phyloP scores from a whole-genome alignment of 306 rosid genomes.

The Clitoria ternatea region DNA sequence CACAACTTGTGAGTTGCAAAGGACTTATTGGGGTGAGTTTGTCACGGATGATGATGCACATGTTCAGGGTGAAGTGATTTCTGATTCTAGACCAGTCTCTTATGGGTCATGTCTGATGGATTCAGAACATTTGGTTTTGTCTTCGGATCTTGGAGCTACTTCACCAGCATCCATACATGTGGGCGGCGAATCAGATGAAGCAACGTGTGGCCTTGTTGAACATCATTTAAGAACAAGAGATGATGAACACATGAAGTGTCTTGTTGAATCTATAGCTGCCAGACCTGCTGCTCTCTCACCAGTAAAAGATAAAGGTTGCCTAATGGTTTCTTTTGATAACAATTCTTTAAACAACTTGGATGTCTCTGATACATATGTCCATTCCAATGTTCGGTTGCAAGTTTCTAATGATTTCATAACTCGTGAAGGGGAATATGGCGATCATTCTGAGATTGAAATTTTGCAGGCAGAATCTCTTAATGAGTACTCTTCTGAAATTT shows the following conservation, averaged over 20 bases:
- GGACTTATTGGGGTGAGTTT: conserved; percentile 23
- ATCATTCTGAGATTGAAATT: conserved; percentile 27
- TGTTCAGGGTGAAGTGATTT: conserved; percentile 35
- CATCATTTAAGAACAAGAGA: conserved; percentile 29
- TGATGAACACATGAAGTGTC: conserved; percentile 31
- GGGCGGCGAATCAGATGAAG: conserved; percentile 35
- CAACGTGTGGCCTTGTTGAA: conserved; percentile 19
- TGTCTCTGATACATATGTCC: conserved; percentile 31
- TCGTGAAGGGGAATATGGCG: conserved; percentile 32
- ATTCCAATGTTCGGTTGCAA: conserved; percentile 30
- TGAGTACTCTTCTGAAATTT: conserved; percentile 34
- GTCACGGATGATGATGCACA: conserved; percentile 24
- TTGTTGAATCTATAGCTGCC: conserved; percentile 31
- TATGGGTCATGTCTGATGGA: conserved; percentile 34
- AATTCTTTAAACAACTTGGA: conserved; percentile 35
- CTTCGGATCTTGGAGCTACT: conserved; percentile 35
- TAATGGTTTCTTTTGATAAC: conserved; percentile 31
- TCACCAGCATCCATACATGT: conserved; percentile 19
- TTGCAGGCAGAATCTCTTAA: conserved; percentile 33
- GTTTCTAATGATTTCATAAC: conserved; percentile 35
- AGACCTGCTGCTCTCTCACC: conserved; percentile 23
- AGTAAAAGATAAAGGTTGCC: conserved; percentile 30
- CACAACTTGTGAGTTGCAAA: conserved; percentile 32
- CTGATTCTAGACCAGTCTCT: conserved; percentile 38
- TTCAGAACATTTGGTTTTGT: conserved; percentile 24